Percentiles rank a stretch among this genome's conserved stretches.
Evolutionary conservation across 257 asterid genomes (phyloP).

Genomic region (Jacaranda copaia): DNA sequence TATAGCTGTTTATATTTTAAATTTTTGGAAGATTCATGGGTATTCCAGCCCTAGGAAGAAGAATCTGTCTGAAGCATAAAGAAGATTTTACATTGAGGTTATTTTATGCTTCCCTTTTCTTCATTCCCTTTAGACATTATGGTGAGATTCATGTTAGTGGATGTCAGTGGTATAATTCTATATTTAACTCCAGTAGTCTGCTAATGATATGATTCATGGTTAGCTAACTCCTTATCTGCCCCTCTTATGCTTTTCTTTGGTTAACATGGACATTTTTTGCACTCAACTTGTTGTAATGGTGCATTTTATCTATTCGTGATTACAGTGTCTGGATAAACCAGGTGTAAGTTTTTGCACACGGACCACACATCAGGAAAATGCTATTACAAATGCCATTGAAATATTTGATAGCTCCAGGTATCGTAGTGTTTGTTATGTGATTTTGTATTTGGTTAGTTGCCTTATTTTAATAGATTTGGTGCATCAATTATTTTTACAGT

Average conservation of each 20-base stretch:
- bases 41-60: background rate
- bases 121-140: background rate
- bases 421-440: slow-evolving; percentile 2
- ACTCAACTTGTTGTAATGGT: slow-evolving; percentile 6
- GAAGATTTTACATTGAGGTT: background rate
- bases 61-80: background rate
- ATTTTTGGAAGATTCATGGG: background rate
- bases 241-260: too few relatives aligned
- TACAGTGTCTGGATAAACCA: slow-evolving; percentile 68
- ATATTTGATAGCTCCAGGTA: slow-evolving; percentile 66
- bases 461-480: slow-evolving; percentile 6
- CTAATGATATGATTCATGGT: background rate
- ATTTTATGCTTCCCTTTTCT: background rate
- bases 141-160: background rate
- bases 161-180: background rate
- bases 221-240: too few relatives aligned
- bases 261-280: background rate
- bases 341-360: slow-evolving; percentile 79
- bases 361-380: slow-evolving; percentile 69
- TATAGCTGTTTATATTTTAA: background rate
- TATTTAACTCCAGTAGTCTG: background rate
- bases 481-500: slow-evolving; percentile 47
- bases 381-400: slow-evolving; percentile 75
- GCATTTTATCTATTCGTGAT: slow-evolving; percentile 26
- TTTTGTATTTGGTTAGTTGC: background rate